Evolutionary conservation across 805 yeast genomes (phyloP).

Genomic region (baker's yeast (Saccharomyces cerevisiae)): DNA sequence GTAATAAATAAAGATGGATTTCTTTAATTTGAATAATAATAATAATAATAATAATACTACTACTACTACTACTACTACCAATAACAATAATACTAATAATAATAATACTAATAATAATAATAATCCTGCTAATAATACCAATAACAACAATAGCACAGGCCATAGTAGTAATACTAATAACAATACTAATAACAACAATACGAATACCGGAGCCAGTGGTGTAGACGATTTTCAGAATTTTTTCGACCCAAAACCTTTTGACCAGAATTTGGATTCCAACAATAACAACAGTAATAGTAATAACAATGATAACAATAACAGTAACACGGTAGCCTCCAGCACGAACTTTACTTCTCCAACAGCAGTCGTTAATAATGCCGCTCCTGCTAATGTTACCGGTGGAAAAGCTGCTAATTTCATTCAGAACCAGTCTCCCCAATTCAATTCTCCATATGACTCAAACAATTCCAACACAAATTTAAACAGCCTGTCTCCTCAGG

Average conservation of each 20-base stretch:
- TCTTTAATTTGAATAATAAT: constrained; percentile 11
- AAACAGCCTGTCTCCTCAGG: constrained; percentile 27
- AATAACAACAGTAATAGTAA: constrained; percentile 3
- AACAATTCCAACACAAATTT: not conserved
- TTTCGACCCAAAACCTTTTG: constrained; percentile 35
- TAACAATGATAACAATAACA: constrained; percentile 2
- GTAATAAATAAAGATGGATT: constrained; percentile 4
- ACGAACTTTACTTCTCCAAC: not conserved
- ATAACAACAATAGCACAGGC: constrained; percentile 10
- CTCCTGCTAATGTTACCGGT: not conserved
- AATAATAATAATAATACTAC: constrained; percentile 12
- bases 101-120: not conserved
- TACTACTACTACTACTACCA: constrained; percentile 12
- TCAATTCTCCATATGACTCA: constrained; percentile 1
- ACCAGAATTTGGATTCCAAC: constrained; percentile 21
- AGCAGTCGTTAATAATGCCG: not conserved
- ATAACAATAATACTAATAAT: constrained; percentile 4
- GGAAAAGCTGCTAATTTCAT: not conserved
- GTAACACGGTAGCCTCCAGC: constrained; percentile 3
- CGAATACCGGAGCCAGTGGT: not conserved
- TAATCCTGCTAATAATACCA: not conserved
- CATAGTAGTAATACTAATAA: constrained; percentile 6
- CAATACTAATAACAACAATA: not conserved
- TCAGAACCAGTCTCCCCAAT: not conserved
- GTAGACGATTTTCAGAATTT: constrained; percentile 31